Evolutionary conservation across 2,329 filamentous ascomycete genomes (phyloP), one percentile per base, ranked within the genome.

Genomic region (Diaporthe citrichinensis): DNA sequence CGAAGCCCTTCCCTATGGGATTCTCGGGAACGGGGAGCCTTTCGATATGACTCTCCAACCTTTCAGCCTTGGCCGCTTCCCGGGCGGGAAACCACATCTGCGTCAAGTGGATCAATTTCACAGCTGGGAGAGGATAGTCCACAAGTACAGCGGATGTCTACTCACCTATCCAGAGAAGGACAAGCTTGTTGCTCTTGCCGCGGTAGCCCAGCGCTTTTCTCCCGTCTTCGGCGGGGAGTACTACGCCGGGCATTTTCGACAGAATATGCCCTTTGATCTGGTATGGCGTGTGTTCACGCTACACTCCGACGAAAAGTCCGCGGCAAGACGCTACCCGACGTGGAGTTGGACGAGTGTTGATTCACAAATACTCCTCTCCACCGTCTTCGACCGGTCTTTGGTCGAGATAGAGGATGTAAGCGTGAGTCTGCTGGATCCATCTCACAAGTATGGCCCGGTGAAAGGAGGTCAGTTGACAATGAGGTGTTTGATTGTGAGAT

Each of bases 271-370:
- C 17, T 31, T 49, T 12, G 69, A 72, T 57, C 55, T 72, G 4
- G 25, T 17, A 15, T 72, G 69, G 69, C 2, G 6, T 4, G 41
- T 59, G 7, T 4, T 20, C 39, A 28, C 17, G 1, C 39, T 2
- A 23, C n/a, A 23, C 25, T 15, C 6, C 39, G 34, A 9, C 10
- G 1, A n/a, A 25, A 17, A 14, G 2, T 28, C 41, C 2, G 8
- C 28, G 44, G 20, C 10, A 23, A 57, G 28, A 12, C 69, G 69
- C 41, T 23, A n/a, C 46, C 69, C 69, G 23, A 61, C 69, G 14
- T 72, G 69, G 69, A 72, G 69, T 31, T 72, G 69, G 69, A 49
- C 69, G 36, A 61, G 69, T 17, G 44, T 72, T 39, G 41, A 72
- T 62, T n/a, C 28, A 5, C 28, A 51, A 44, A 23, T 58, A 4